Conservation (phyloP, 352 stramenopile species). For the Aphanomyces astaci region DNA sequence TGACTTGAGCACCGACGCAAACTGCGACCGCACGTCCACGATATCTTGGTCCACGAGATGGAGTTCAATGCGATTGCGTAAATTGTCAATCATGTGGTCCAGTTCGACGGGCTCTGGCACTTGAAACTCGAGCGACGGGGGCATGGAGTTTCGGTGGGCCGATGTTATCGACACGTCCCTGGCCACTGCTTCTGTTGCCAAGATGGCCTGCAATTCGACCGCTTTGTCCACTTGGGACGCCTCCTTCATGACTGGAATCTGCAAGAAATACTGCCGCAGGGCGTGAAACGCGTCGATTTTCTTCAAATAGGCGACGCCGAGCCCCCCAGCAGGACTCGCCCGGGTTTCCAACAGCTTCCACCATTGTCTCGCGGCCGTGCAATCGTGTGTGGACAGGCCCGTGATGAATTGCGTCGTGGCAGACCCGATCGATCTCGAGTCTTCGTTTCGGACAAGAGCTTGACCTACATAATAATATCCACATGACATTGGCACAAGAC, state of each 20-base stretch:
- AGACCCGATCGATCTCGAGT: background rate
- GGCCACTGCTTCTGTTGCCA: background rate
- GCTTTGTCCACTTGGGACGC: background rate
- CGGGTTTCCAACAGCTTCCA: conserved; percentile 1
- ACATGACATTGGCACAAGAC: too few species aligned
- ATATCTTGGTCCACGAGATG: conserved; percentile 5
- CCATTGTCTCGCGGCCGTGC: background rate
- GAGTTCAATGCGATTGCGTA: conserved; percentile 20
- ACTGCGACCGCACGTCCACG: background rate
- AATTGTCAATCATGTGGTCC: conserved; percentile 13
- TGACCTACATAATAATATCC: background rate
- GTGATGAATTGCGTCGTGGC: background rate
- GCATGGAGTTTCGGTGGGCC: background rate
- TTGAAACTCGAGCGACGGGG: background rate
- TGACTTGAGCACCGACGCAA: background rate
- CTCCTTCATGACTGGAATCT: background rate
- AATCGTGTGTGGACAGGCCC: background rate
- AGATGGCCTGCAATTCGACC: background rate
- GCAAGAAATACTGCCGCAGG: conserved; percentile 4
- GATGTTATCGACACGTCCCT: conserved; percentile 1
- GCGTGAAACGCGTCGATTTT: conserved; percentile 10
- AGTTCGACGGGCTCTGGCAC: conserved; percentile 2
- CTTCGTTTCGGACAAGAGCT: background rate
- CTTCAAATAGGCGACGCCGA: background rate
- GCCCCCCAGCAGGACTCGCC: background rate